Evolutionary conservation across 768 basidiomycete genomes (phyloP).

Genomic region (Phanerochaete sordida): DNA sequence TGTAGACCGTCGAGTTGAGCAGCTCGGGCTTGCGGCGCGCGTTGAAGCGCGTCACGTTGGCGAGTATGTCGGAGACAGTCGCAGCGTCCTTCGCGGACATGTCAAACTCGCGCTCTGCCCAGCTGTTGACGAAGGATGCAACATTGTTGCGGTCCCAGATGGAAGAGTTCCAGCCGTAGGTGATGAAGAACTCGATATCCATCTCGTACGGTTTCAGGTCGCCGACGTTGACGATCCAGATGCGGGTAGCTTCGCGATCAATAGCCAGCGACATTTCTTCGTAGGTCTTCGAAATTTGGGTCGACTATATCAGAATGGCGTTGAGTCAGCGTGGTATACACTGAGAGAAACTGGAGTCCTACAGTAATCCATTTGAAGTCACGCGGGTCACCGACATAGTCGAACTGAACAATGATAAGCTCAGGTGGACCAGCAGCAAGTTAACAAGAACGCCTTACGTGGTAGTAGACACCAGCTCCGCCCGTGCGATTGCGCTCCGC

Average conservation of each 20-base stretch:
- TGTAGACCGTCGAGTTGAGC: slow-evolving; percentile 57
- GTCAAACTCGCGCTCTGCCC: slow-evolving; percentile 67
- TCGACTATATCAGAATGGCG: slow-evolving; percentile 33
- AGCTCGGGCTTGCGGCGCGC: slow-evolving; percentile 65
- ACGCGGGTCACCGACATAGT: slow-evolving; percentile 58
- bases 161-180: slow-evolving; percentile 56
- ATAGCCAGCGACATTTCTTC: slow-evolving; percentile 70
- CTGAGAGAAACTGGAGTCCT: slow-evolving; percentile 14
- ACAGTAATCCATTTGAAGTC: slow-evolving; percentile 74
- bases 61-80: slow-evolving; percentile 48
- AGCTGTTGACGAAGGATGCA: slow-evolving; percentile 46
- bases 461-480: slow-evolving; percentile 65
- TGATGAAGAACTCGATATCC: slow-evolving; percentile 66
- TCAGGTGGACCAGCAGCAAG: not conserved
- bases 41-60: slow-evolving; percentile 53
- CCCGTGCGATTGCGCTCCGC: slow-evolving; percentile 58
- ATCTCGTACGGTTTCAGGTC: slow-evolving; percentile 75
- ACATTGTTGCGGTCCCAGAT: slow-evolving; percentile 54
- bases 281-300: slow-evolving; percentile 55
- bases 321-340: not conserved
- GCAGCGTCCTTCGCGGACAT: slow-evolving; percentile 35
- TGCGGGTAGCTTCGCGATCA: slow-evolving; percentile 49
- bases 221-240: slow-evolving; percentile 77
- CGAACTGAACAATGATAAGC: slow-evolving; percentile 30
- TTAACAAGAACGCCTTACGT: slow-evolving; percentile 12